Conservation (phyloP, 495 filamentous ascomycete species). For the Sabuloglossum arenarium region DNA sequence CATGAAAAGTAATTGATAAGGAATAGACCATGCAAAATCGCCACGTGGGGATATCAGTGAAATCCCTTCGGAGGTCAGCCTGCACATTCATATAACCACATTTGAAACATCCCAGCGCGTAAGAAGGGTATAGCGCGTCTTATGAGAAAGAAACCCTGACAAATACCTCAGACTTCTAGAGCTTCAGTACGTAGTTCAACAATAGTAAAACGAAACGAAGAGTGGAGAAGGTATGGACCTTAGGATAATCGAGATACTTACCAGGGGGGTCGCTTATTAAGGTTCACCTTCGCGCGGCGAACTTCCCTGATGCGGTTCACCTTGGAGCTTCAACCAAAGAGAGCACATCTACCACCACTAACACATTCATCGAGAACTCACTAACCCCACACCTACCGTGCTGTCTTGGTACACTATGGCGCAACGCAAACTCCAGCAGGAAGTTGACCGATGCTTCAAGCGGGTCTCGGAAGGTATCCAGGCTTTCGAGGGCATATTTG, state of each 20-base stretch:
- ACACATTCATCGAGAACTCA: neutral
- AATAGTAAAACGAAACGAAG: too few relatives aligned
- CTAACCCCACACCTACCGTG: neutral
- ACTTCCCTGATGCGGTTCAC: neutral
- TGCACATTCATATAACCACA: neutral
- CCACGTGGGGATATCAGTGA: neutral
- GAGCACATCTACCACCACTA: neutral
- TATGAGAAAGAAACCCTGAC: neutral
- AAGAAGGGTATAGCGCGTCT: too few relatives aligned
- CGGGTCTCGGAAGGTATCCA: constrained; percentile 83
- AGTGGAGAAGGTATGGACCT: too few relatives aligned
- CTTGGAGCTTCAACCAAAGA: neutral
- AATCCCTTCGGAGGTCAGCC: too few relatives aligned
- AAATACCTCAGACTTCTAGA: neutral
- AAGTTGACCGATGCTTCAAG: constrained; percentile 98
- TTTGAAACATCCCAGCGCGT: neutral
- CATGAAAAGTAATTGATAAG: neutral
- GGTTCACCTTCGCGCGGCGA: neutral
- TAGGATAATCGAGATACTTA: too few relatives aligned
- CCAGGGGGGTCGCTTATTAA: neutral
- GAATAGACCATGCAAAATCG: neutral
- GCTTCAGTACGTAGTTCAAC: too few relatives aligned
- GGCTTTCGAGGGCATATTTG: constrained; percentile 80
- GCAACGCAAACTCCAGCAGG: constrained; percentile 82
- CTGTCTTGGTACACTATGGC: constrained; percentile 40